Conservation (phyloP, 2,329 filamentous ascomycete genomes). For the Hypoxylon sp. region DNA sequence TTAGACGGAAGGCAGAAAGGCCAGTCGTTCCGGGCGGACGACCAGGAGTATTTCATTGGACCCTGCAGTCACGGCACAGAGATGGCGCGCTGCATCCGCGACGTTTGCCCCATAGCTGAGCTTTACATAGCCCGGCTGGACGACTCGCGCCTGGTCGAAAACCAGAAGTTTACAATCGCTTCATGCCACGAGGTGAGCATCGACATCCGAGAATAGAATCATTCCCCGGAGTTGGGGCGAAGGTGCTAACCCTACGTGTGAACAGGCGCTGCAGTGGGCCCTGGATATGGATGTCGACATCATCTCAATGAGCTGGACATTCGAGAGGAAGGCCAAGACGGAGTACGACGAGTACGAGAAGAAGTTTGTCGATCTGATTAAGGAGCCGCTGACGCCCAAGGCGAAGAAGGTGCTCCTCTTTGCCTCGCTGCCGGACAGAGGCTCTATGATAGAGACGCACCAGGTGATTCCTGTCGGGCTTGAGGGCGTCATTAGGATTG, state of each 20-base stretch:
- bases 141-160: background rate
- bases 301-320: conserved; percentile 6
- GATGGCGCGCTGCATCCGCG: background rate
- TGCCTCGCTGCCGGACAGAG: background rate
- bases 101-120: background rate
- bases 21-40: background rate
- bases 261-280: background rate
- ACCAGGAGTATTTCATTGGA: background rate
- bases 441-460: background rate
- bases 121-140: background rate
- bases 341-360: too few species aligned
- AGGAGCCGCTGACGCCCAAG: background rate
- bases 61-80: background rate
- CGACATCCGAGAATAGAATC: background rate
- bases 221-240: background rate
- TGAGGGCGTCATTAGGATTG: background rate
- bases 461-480: background rate
- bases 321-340: background rate
- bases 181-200: background rate
- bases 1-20: too few species aligned
- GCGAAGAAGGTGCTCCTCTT: background rate
- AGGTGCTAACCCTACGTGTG: background rate
- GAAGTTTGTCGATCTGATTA: background rate
- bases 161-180: background rate
- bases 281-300: background rate